These are phyloP conservation scores for Raphidocelis subcapitata DNA, from an alignment of 139 green algal species.

Conservation along the genomic window DNA sequence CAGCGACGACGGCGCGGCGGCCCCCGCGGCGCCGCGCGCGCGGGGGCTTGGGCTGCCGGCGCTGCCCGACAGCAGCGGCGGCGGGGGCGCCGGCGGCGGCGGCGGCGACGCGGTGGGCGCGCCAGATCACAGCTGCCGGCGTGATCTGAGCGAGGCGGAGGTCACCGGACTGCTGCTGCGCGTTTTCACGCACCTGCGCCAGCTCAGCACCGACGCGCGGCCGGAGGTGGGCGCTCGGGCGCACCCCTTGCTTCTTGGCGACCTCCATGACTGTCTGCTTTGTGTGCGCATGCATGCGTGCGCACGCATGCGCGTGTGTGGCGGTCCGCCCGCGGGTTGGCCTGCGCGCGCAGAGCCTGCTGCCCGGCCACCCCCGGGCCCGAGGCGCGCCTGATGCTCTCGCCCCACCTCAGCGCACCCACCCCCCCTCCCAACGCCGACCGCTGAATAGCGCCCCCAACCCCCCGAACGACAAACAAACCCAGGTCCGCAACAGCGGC, in stretches of 20 bases:
- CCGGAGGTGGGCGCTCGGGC: slow-evolving; percentile 39
- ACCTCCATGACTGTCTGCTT: background rate
- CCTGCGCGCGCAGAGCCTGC: too few species aligned
- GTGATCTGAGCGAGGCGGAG: slow-evolving; percentile 40
- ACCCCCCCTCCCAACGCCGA: background rate
- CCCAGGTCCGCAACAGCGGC: slow-evolving; percentile 84
- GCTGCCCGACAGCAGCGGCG: background rate
- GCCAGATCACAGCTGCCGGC: background rate
- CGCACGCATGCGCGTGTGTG: too few species aligned
- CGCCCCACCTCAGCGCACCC: background rate
- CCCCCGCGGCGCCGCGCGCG: background rate
- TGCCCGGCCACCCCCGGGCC: too few species aligned
- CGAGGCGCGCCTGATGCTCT: too few species aligned
- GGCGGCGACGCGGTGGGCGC: background rate
- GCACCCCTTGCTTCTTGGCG: background rate
- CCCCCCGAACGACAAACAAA: slow-evolving; percentile 37
- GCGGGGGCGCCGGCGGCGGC: background rate
- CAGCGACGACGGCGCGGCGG: background rate
- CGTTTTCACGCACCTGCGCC: slow-evolving; percentile 41
- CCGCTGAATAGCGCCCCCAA: slow-evolving; percentile 20
- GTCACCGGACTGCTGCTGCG: slow-evolving; percentile 45
- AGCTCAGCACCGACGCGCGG: slow-evolving; percentile 39
- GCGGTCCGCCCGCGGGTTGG: too few species aligned
- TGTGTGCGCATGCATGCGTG: background rate
- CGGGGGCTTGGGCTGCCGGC: background rate